Conservation (phyloP, 164 flowering plant species). For the Macadamia tetraphylla region DNA sequence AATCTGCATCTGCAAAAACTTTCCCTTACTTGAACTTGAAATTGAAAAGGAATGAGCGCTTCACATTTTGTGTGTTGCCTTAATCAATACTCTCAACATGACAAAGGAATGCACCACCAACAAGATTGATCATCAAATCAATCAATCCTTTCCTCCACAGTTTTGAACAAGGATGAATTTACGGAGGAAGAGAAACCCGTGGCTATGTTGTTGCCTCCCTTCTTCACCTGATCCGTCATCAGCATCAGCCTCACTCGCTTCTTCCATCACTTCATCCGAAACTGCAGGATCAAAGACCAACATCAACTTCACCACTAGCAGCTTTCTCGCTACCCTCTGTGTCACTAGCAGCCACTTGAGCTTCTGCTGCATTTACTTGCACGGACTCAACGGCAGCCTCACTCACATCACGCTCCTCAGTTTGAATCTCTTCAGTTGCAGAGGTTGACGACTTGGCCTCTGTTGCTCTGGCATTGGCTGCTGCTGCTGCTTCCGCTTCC, state of each 20-base stretch:
- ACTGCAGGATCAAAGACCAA: conserved; percentile 3
- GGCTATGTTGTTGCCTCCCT: background rate
- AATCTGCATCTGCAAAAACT: too few relatives aligned
- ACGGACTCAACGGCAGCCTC: conserved; percentile 14
- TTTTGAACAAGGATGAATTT: too few relatives aligned
- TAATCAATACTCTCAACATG: too few relatives aligned
- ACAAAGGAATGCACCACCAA: too few relatives aligned
- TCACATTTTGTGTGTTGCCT: too few relatives aligned
- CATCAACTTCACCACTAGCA: background rate
- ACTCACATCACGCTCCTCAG: background rate
- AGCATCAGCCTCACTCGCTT: background rate
- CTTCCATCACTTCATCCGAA: too few relatives aligned
- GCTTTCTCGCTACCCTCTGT: conserved; percentile 9
- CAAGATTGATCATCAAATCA: too few relatives aligned
- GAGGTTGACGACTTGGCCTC: too few relatives aligned
- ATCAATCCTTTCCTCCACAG: too few relatives aligned
- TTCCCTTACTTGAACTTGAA: too few relatives aligned
- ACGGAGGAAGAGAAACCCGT: too few relatives aligned
- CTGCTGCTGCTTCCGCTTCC: conserved; percentile 20
- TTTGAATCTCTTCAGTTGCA: background rate
- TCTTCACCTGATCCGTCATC: conserved; percentile 6
- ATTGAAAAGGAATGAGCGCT: too few relatives aligned
- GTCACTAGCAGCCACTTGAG: conserved; percentile 7
- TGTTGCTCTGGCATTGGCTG: conserved; percentile 1
- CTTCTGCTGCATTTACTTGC: background rate